Percentiles rank a stretch among this genome's conserved stretches.
phyloP scores from a whole-genome alignment of 2,329 filamentous ascomycete genomes.

The Xylariaceae sp. region DNA sequence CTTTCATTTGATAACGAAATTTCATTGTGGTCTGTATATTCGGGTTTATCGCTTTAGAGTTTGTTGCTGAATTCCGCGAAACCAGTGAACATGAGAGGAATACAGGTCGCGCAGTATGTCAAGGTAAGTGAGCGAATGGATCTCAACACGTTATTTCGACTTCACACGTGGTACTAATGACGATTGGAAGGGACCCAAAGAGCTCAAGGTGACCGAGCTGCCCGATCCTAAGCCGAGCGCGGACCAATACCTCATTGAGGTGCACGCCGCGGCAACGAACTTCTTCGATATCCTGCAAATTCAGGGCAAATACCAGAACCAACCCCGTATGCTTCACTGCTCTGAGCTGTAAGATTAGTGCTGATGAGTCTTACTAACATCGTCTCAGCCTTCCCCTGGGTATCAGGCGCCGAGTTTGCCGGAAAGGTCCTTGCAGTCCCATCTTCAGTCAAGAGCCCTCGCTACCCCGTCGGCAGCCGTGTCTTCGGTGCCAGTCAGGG shows the following conservation, averaged over 20 bases:
- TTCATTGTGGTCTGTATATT: no score
- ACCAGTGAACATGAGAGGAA: conserved; percentile 62
- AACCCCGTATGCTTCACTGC: conserved; percentile 54
- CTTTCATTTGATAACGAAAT: not conserved
- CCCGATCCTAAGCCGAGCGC: conserved; percentile 68
- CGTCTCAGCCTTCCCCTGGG: conserved; percentile 69
- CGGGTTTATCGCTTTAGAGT: no score
- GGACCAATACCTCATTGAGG: conserved; percentile 79
- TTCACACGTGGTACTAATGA: not conserved
- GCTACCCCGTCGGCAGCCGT: conserved; percentile 71
- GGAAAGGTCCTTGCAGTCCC: conserved; percentile 71
- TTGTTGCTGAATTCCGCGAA: not conserved
- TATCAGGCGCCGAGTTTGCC: conserved; percentile 82
- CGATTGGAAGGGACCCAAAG: conserved; percentile 61
- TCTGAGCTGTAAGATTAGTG: not conserved
- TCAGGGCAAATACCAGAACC: conserved; percentile 90
- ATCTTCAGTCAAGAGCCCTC: conserved; percentile 40
- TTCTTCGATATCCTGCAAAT: conserved; percentile 98
- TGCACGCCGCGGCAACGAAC: conserved; percentile 85
- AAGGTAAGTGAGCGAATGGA: conserved; percentile 46
- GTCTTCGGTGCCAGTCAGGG: conserved; percentile 88
- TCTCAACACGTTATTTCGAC: not conserved
- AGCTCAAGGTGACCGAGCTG: conserved; percentile 71
- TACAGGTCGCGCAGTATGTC: conserved; percentile 70
- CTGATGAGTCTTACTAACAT: not conserved